A percentile compares a stretch with the other conserved stretches of the same genome.
Conservation (phyloP, 1,284 basidiomycete species). For the Ceratorhiza oryzae-sativae region DNA sequence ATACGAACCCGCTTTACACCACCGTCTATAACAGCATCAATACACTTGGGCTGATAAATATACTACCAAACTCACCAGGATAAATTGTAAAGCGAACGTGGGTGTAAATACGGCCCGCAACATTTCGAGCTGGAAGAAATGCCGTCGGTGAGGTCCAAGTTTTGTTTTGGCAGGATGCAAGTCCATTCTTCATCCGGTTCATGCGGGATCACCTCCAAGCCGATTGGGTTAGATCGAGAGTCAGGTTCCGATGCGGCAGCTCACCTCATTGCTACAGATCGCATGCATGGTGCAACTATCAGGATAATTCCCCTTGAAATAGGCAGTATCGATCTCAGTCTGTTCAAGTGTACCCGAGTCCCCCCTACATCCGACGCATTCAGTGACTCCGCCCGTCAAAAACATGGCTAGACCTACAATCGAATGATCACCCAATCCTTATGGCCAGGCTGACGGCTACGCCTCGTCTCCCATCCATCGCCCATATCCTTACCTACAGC, state of each 20-base stretch:
- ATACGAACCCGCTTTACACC: conserved; percentile 92
- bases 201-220: conserved; percentile 17
- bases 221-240: background rate
- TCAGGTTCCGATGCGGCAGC: conserved; percentile 48
- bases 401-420: conserved; percentile 63
- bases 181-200: conserved; percentile 64
- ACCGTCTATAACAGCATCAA: conserved; percentile 64
- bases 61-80: conserved; percentile 57
- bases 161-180: conserved; percentile 74
- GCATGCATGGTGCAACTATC: conserved; percentile 87
- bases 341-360: conserved; percentile 74
- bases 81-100: conserved; percentile 91
- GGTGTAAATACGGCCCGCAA: conserved; percentile 66
- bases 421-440: conserved; percentile 92
- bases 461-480: conserved; percentile 98
- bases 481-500: conserved; percentile 81
- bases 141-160: conserved; percentile 88
- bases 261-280: conserved; percentile 57
- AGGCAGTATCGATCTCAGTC: conserved; percentile 90
- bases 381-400: background rate
- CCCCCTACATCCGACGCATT: conserved; percentile 56
- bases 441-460: conserved; percentile 79
- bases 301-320: conserved; percentile 97
- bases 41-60: background rate
- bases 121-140: conserved; percentile 84